Conservation (phyloP, 495 filamentous ascomycete species). For the Neurospora sp. region DNA sequence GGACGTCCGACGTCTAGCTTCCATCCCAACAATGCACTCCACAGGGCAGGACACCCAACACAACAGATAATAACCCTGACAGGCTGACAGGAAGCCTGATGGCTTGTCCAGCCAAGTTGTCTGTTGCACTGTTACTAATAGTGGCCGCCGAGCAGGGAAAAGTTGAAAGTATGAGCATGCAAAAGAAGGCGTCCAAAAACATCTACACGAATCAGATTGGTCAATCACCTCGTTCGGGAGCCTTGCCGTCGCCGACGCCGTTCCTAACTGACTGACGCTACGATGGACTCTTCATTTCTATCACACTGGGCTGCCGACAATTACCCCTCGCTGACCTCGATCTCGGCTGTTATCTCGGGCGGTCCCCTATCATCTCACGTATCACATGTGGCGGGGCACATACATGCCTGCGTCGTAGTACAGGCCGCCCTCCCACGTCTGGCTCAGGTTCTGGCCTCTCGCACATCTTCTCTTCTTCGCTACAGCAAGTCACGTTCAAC, state of each 20-base stretch:
- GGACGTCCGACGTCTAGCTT: background rate
- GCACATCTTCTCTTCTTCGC: background rate
- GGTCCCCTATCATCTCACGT: background rate
- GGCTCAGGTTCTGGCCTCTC: background rate
- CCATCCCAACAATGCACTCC: background rate
- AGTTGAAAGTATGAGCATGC: background rate
- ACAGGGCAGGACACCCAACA: background rate
- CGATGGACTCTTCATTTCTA: background rate
- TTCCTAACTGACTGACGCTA: background rate
- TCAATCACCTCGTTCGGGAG: background rate
- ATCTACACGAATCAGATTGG: background rate
- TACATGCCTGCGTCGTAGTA: background rate
- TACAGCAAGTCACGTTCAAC: background rate
- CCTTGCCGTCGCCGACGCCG: background rate
- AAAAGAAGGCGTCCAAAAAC: background rate
- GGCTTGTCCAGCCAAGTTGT: background rate
- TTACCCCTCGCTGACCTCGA: background rate
- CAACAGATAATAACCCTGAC: background rate
- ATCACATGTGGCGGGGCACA: background rate
- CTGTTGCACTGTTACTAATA: background rate
- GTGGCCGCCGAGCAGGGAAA: background rate
- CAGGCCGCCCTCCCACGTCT: background rate
- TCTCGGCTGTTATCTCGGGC: background rate
- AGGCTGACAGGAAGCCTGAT: background rate
- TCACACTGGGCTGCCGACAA: background rate